Evolutionary conservation across 2,329 filamentous ascomycete genomes (phyloP).

Genomic region (Beauveria sp.): DNA sequence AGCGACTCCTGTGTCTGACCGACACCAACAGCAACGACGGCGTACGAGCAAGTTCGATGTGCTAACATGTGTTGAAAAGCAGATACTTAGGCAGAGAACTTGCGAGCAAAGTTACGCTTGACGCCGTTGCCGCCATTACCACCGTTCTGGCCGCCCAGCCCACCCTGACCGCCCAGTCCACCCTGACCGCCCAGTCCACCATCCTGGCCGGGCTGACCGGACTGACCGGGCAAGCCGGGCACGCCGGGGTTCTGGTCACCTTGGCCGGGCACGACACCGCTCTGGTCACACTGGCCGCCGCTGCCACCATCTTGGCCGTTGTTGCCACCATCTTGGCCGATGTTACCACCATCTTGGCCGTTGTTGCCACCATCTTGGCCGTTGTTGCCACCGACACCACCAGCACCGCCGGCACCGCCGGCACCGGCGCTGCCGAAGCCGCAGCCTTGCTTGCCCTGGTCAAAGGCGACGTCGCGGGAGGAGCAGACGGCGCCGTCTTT

Average conservation of each 20-base stretch:
- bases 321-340: background rate
- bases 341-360: background rate
- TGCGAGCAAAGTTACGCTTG: background rate
- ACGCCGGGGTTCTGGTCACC: no score
- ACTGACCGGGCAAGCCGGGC: no score
- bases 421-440: conserved; percentile 17
- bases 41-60: background rate
- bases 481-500: conserved; percentile 22
- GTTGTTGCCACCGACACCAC: background rate
- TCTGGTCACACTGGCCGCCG: no score
- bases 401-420: background rate
- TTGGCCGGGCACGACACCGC: no score
- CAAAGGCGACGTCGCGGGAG: conserved; percentile 18
- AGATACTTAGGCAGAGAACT: background rate
- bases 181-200: no score
- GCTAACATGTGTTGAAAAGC: background rate
- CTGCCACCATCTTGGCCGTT: background rate
- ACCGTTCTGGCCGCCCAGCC: no score
- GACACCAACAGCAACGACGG: background rate
- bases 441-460: conserved; percentile 26
- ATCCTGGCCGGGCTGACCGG: no score
- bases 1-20: background rate
- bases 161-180: no score
- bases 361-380: background rate
- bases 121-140: background rate